A percentile compares a stretch with the other conserved stretches of the same genome.
These are phyloP conservation scores for Saxophila tyrrhenica DNA, from an alignment of 495 filamentous ascomycete species.

Conservation along the genomic window DNA sequence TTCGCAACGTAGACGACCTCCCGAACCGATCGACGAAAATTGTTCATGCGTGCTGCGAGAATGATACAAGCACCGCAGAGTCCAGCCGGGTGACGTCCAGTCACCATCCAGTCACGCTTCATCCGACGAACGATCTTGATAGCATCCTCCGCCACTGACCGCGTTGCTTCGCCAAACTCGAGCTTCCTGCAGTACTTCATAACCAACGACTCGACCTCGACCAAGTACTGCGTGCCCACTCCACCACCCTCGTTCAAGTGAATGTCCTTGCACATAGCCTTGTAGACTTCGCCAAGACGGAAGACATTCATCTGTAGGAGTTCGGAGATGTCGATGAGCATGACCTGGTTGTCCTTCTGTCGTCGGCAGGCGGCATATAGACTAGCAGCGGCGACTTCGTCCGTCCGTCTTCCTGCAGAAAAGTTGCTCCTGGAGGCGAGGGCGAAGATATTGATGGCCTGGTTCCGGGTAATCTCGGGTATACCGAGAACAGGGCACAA, in stretches of 20 bases:
- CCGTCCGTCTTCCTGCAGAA: conserved; percentile 75
- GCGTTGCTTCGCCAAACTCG: conserved; percentile 68
- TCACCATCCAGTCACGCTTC: conserved; percentile 91
- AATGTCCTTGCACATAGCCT: conserved; percentile 57
- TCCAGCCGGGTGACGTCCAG: conserved; percentile 83
- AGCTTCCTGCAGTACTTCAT: conserved; percentile 78
- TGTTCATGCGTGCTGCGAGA: conserved; percentile 92
- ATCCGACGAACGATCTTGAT: conserved; percentile 78
- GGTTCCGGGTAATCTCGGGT: conserved; percentile 45
- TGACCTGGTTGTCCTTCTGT: conserved; percentile 46
- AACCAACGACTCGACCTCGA: conserved; percentile 70
- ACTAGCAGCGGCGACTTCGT: conserved; percentile 71
- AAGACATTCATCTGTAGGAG: conserved; percentile 70
- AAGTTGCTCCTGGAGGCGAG: conserved; percentile 69
- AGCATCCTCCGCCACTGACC: conserved; percentile 75
- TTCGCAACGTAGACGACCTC: conserved; percentile 96
- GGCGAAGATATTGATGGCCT: conserved; percentile 62
- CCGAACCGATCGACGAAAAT: conserved; percentile 78
- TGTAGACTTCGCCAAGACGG: conserved; percentile 73
- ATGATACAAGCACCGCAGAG: conserved; percentile 90
- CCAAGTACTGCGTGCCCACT: conserved; percentile 42
- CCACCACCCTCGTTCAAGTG: conserved; percentile 38
- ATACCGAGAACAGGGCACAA: conserved; percentile 32
- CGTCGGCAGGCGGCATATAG: conserved; percentile 77
- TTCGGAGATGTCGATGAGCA: conserved; percentile 95